These are phyloP conservation scores for Zygoascus biomembranicola DNA, from an alignment of 805 yeast species.

Conservation along the genomic window DNA sequence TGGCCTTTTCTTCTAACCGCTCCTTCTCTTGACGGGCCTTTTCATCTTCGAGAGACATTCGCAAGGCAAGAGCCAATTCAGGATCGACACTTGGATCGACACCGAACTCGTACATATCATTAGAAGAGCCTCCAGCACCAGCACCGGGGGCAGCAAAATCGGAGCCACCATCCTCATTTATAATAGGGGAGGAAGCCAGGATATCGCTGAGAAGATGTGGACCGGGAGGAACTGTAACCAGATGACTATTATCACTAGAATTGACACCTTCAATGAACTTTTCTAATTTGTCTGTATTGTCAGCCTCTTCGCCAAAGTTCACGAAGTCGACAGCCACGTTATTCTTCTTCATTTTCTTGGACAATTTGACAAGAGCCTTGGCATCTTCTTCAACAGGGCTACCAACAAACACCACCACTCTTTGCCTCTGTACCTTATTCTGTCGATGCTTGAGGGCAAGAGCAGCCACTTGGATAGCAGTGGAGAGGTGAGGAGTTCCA, in stretches of 20 bases:
- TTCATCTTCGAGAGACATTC: slow-evolving; percentile 92
- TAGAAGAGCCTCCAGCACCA: slow-evolving; percentile 25
- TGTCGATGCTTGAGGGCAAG: slow-evolving; percentile 93
- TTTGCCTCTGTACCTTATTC: slow-evolving; percentile 83
- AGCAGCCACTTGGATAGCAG: slow-evolving; percentile 88
- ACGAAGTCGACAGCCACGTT: slow-evolving; percentile 82
- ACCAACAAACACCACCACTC: slow-evolving; percentile 85
- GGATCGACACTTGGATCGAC: slow-evolving; percentile 92
- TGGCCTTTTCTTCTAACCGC: slow-evolving; percentile 11
- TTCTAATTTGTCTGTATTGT: slow-evolving; percentile 70
- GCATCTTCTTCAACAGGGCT: slow-evolving; percentile 67
- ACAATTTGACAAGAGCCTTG: slow-evolving; percentile 70
- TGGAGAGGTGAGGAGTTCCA: slow-evolving; percentile 61
- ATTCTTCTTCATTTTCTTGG: slow-evolving; percentile 89
- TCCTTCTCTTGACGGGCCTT: slow-evolving; percentile 78
- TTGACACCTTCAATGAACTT: slow-evolving; percentile 68
- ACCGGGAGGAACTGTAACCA: slow-evolving; percentile 83
- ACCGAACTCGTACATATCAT: slow-evolving; percentile 46
- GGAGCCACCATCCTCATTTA: slow-evolving; percentile 46
- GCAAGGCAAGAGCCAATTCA: slow-evolving; percentile 89
- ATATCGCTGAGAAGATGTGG: slow-evolving; percentile 77
- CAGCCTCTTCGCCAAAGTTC: slow-evolving; percentile 82
- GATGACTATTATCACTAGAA: slow-evolving; percentile 52
- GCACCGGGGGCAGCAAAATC: slow-evolving; percentile 30
- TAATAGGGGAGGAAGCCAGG: slow-evolving; percentile 66